Base-by-base conservation (phyloP, 2,329 filamentous ascomycete genomes). In the Microdochium bolleyi region DNA sequence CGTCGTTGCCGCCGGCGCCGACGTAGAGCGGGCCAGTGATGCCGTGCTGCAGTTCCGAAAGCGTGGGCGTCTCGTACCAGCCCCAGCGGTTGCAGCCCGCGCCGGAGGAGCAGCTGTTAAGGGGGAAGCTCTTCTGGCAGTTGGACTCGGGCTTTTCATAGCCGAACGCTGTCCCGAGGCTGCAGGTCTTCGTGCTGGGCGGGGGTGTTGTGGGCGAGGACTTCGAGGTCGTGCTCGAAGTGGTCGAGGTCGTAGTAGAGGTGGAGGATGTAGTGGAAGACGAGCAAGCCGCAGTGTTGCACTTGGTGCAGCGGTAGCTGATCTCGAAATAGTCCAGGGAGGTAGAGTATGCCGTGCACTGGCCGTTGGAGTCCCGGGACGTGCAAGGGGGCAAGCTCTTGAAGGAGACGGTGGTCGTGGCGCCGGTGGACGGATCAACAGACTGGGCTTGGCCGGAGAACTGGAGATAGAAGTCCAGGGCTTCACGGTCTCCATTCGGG, bases 1-100 rank as follows among this genome's bases (percentile, higher is more conserved):
- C 52, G 53, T 58, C 54, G 55, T 61, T 59, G 50, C 51, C 48
- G 44, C 58, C 58, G 11, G 56, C 56, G 49, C 55, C 56, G 34
- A 58, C 56, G 37, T 41, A 41, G 11, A 41, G 37, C 7, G 37
- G 37, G 9, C 37, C 37, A 7, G 8, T 50, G 50, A 57, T 53
- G 50, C 56, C 49, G 34, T 22, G 19, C 24, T 56, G 58, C 22
- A 60, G 53, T 25, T 55, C 49, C 21, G 54, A 49, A 10, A 56
- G 27, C 13, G 55, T 56, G 7, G 56, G 56, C 1, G 49, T 54
- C 22, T 48, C 9, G 52, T 56, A 60, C 58, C 58, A 60, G 1
- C 56, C 56, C 56, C 56, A 58, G 1, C 56, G 52, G 32, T 60
- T 60, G 58, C 56, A 60, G 34, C 56, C 54, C 7, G 48, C 11